phyloP scores from a whole-genome alignment of 345 rosid genomes.

The Populus nigra region DNA sequence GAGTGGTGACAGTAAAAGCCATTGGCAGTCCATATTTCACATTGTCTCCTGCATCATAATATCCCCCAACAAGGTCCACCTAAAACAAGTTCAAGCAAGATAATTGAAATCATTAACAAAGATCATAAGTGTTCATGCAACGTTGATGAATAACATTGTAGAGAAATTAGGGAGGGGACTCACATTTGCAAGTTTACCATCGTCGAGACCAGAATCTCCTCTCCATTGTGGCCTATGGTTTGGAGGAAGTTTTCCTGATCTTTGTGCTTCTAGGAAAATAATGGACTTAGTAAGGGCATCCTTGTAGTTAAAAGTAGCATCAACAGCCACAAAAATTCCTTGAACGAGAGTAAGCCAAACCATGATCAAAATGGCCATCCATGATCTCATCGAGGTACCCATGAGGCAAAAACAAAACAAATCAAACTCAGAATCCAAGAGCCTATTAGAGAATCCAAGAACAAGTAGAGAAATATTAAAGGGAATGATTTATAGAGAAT shows the following conservation, averaged over 20 bases:
- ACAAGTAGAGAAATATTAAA: too few relatives aligned
- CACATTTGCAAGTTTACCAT: constrained; percentile 68
- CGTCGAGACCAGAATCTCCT: constrained; percentile 83
- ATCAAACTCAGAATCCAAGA: too few relatives aligned
- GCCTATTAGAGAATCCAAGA: too few relatives aligned
- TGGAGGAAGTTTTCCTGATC: constrained; percentile 82
- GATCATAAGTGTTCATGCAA: neutral
- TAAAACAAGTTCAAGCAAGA: constrained; percentile 2
- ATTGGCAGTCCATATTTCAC: constrained; percentile 83
- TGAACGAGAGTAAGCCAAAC: constrained; percentile 39
- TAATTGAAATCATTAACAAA: neutral
- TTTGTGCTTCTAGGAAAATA: constrained; percentile 83
- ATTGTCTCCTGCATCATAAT: constrained; percentile 91
- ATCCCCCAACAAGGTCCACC: constrained; percentile 83
- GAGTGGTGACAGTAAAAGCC: constrained; percentile 85
- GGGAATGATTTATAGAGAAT: too few relatives aligned
- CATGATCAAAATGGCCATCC: constrained; percentile 23
- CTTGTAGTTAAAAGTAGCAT: constrained; percentile 48
- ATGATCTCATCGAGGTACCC: constrained; percentile 22
- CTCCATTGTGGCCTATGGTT: constrained; percentile 69
- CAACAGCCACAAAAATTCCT: constrained; percentile 35
- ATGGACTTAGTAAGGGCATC: constrained; percentile 72
- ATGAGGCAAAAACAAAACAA: neutral
- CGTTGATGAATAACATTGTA: too few relatives aligned
- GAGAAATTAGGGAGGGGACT: constrained; percentile 7